A percentile compares a stretch with the other conserved stretches of the same genome.
Conservation (phyloP, 495 filamentous ascomycete genomes). For the Penicillium lagena region DNA sequence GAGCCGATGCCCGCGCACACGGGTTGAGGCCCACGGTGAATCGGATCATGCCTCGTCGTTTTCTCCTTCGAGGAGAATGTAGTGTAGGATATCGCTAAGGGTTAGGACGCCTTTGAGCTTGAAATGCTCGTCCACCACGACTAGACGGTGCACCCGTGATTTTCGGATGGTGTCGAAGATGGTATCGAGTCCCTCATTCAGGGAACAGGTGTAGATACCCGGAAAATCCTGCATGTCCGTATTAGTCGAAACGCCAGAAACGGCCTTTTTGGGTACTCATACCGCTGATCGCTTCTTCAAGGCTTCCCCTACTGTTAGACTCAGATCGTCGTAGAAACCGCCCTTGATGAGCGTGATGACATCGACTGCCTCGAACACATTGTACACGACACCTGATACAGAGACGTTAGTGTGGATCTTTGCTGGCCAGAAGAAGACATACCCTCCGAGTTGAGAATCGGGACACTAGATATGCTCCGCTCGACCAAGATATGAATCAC, state of each 20-base stretch:
- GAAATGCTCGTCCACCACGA: slow-evolving; percentile 85
- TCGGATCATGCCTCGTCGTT: slow-evolving; percentile 32
- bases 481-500: slow-evolving; percentile 93
- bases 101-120: slow-evolving; percentile 85
- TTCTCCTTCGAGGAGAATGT: slow-evolving; percentile 84
- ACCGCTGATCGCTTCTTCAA: slow-evolving; percentile 79
- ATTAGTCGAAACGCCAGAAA: slow-evolving; percentile 3
- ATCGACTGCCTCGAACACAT: slow-evolving; percentile 97
- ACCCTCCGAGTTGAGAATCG: slow-evolving; percentile 80
- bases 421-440: slow-evolving; percentile 6
- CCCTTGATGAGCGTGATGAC: slow-evolving; percentile 94
- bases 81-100: slow-evolving; percentile 93
- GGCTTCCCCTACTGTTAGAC: slow-evolving; percentile 82
- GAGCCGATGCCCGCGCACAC: background rate
- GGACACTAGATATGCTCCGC: slow-evolving; percentile 88
- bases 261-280: slow-evolving; percentile 11
- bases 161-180: slow-evolving; percentile 97
- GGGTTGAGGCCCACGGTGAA: background rate
- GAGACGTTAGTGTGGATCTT: background rate
- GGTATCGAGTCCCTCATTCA: slow-evolving; percentile 86
- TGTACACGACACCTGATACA: slow-evolving; percentile 63
- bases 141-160: slow-evolving; percentile 85
- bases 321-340: slow-evolving; percentile 84
- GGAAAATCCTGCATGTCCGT: slow-evolving; percentile 63
- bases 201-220: slow-evolving; percentile 91